Percentiles rank a stretch among this genome's conserved stretches.
Conservation (phyloP, 73 alveolate species). For the Tetrahymena elliotti region DNA sequence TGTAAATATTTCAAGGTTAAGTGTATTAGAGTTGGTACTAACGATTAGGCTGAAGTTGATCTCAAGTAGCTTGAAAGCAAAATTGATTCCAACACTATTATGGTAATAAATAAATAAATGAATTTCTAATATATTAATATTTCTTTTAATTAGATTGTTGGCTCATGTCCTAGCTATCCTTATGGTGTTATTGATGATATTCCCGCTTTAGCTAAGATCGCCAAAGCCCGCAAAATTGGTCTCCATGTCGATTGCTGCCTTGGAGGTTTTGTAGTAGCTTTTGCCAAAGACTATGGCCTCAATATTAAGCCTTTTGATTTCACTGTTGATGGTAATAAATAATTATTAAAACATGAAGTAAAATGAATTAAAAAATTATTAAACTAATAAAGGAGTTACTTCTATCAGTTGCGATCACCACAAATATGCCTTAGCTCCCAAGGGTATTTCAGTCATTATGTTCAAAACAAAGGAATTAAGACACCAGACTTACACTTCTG, state of each 20-base stretch:
- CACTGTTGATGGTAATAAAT: constrained; percentile 58
- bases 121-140: not conserved
- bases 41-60: constrained; percentile 49
- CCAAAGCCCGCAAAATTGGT: constrained; percentile 55
- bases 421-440: constrained; percentile 98
- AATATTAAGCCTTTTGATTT: constrained; percentile 85
- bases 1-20: constrained; percentile 72
- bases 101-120: not conserved
- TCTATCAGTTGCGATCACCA: constrained; percentile 98
- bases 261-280: constrained; percentile 93
- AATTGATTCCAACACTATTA: constrained; percentile 74
- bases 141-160: constrained; percentile 41
- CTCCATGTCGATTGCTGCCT: constrained; percentile 88
- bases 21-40: constrained; percentile 69
- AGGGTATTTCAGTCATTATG: constrained; percentile 91
- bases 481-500: constrained; percentile 64
- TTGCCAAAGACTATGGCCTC: constrained; percentile 78
- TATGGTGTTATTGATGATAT: constrained; percentile 87
- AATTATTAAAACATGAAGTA: not conserved
- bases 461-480: constrained; percentile 79
- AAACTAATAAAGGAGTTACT: constrained; percentile 76
- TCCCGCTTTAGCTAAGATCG: constrained; percentile 68
- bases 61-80: constrained; percentile 53
- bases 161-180: constrained; percentile 87
- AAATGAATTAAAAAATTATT: not conserved